Evolutionary conservation across 2,329 filamentous ascomycete genomes (phyloP), one percentile per base, ranked within the genome.

Genomic region (Coniochaeta ligniaria): DNA sequence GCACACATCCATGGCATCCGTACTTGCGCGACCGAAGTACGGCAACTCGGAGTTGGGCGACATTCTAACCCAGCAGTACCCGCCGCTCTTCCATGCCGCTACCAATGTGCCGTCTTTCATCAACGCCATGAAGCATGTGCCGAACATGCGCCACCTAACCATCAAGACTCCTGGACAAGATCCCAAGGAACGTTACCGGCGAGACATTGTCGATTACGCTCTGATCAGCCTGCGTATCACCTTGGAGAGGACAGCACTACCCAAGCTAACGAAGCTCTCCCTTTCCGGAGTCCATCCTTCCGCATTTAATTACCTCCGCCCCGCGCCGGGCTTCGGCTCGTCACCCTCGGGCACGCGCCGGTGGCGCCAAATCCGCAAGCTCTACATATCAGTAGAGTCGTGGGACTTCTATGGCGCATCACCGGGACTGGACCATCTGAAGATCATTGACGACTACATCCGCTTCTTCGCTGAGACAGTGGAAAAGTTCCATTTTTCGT

Each of bases 21-120:
- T 80, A 54, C 76, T 86, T 66, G 80, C 83, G 64, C 79, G 86
- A 59, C 89, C 89, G 58, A 94, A 91, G 75, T 96, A 96, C 72
- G 90, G 89, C 66, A 90, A 87, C 71, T 81, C 83, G 67, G 89
- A 91, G 68, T 85, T 95, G 68, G 92, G 88, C 63, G 89, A 94
- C 70, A 82, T 96, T 61, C 80, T 96, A 63, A 90, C 91, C 16
- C 86, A 91, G 70, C 92, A 96, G 75, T 96, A 96, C 69, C 91
- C 91, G 59, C 91, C 92, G 6, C 77, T 96, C 2, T 96, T 96
- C 75, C 92, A 96, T 70, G 90, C 92, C 7, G 90, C 92, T 8
- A 94, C 91, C 63, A 95, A 96, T 70, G 88, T 96, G 7, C 84
- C 90, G 6, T 90, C 90, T 43, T 96, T 96, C 76, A 87, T 94